Percentiles rank a stretch among this genome's conserved stretches.
Conservation (phyloP, 1,139 yeast genomes). For the Lodderomyces theae region DNA sequence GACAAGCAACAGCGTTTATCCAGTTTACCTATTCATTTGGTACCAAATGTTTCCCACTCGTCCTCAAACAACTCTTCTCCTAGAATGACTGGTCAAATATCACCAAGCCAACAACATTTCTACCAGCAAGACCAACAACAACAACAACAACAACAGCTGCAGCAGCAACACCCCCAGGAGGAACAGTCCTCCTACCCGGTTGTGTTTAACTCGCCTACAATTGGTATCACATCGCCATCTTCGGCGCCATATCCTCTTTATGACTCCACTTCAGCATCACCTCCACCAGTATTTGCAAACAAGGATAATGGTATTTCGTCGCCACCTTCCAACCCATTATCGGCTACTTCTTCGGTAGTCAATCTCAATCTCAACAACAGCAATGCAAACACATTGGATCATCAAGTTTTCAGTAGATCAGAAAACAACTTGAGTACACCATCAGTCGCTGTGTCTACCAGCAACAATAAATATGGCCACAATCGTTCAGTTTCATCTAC, state of each 20-base stretch:
- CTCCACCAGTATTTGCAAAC: conserved; percentile 21
- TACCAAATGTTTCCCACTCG: not conserved
- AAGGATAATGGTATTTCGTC: conserved; percentile 19
- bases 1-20: conserved; percentile 1
- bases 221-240: conserved; percentile 7
- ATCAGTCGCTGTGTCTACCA: conserved; percentile 13
- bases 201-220: conserved; percentile 6
- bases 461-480: conserved; percentile 25
- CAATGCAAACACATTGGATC: conserved; percentile 9
- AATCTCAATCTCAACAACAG: conserved; percentile 29
- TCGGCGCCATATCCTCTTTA: conserved; percentile 18
- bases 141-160: conserved; percentile 1
- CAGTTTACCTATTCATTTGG: conserved; percentile 2
- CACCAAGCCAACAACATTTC: conserved; percentile 7
- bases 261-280: conserved; percentile 20
- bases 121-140: conserved; percentile 1
- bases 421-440: conserved; percentile 28
- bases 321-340: conserved; percentile 32
- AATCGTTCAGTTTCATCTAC: conserved; percentile 40
- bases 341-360: conserved; percentile 40
- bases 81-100: conserved; percentile 4
- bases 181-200: conserved; percentile 8
- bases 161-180: not conserved
- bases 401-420: conserved; percentile 23
- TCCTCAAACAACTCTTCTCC: conserved; percentile 2